A percentile compares a stretch with the other conserved stretches of the same genome.
phyloP scores from a whole-genome alignment of 2,329 filamentous ascomycete species.

The Alternaria arborescens region DNA sequence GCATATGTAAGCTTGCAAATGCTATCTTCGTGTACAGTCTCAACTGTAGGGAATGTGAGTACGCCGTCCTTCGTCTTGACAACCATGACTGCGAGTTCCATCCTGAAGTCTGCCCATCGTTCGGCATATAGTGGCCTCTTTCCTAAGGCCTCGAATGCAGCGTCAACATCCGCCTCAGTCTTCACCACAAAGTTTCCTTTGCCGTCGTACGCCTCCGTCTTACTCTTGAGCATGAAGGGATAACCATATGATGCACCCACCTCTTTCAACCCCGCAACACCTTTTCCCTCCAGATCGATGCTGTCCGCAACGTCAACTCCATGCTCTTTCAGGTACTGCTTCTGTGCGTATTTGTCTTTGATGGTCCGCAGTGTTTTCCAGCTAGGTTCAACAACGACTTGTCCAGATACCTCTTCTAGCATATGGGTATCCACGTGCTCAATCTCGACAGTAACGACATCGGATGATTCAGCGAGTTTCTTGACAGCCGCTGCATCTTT shows the following conservation, averaged over 20 bases:
- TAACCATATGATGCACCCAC: conserved; percentile 74
- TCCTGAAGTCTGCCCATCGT: conserved; percentile 84
- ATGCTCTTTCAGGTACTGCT: conserved; percentile 75
- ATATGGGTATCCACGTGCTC: conserved; percentile 94
- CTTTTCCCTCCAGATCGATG: conserved; percentile 68
- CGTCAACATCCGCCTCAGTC: conserved; percentile 65
- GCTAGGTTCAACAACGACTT: conserved; percentile 75
- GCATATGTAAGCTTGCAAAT: conserved; percentile 94
- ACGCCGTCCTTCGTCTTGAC: conserved; percentile 81
- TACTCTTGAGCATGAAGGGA: conserved; percentile 91
- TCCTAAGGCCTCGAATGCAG: conserved; percentile 73
- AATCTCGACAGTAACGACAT: conserved; percentile 91
- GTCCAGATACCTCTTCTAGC: conserved; percentile 79
- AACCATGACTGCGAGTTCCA: conserved; percentile 94
- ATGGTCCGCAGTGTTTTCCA: conserved; percentile 88
- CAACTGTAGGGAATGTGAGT: conserved; percentile 85
- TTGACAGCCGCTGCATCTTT: conserved; percentile 81
- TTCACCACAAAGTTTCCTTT: conserved; percentile 75
- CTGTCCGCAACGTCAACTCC: conserved; percentile 78
- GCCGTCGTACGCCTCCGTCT: conserved; percentile 93
- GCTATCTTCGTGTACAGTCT: conserved; percentile 94
- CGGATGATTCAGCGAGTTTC: conserved; percentile 76
- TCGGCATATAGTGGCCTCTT: conserved; percentile 82
- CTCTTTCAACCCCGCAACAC: conserved; percentile 67
- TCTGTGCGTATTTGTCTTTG: conserved; percentile 93